A percentile compares a stretch with the other conserved stretches of the same genome.
phyloP scores from a whole-genome alignment of 139 green algal genomes.

The Chlamydomonas applanata region DNA sequence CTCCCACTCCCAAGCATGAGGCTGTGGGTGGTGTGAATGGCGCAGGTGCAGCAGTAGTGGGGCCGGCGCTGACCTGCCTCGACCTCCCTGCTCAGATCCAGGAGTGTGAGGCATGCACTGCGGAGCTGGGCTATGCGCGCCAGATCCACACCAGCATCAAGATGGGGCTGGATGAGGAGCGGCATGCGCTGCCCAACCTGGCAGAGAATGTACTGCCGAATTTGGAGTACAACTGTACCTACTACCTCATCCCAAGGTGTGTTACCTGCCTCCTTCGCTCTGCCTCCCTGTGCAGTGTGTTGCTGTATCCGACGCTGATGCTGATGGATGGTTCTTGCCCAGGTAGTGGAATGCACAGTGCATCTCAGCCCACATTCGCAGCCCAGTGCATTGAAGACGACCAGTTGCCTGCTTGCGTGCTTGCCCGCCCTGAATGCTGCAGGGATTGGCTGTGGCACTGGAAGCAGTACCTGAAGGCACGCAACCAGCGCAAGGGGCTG shows the following conservation, averaged over 20 bases:
- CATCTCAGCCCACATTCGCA: no score
- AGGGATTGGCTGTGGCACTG: constrained; percentile 50
- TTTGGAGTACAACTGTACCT: constrained; percentile 40
- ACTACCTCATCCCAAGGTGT: constrained; percentile 62
- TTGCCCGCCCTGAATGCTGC: not conserved
- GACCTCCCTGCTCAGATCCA: not conserved
- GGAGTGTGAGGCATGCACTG: not conserved
- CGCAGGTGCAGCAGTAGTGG: not conserved
- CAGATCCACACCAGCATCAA: not conserved
- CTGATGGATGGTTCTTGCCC: no score
- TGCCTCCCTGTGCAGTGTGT: not conserved
- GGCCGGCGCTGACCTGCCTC: not conserved
- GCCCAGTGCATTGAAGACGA: no score
- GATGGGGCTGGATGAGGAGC: constrained; percentile 34
- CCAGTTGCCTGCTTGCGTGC: not conserved
- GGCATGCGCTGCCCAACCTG: constrained; percentile 37
- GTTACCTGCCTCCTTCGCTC: not conserved
- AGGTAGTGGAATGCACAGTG: no score
- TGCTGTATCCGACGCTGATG: no score
- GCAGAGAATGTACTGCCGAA: constrained; percentile 14
- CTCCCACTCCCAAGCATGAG: not conserved
- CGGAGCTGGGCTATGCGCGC: not conserved
- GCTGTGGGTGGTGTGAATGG: not conserved
- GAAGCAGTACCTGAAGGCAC: constrained; percentile 32
- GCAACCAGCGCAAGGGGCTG: not conserved